These are phyloP conservation scores for Amaranthus tricolor DNA, from an alignment of 179 eudicot species.

Conservation along the genomic window DNA sequence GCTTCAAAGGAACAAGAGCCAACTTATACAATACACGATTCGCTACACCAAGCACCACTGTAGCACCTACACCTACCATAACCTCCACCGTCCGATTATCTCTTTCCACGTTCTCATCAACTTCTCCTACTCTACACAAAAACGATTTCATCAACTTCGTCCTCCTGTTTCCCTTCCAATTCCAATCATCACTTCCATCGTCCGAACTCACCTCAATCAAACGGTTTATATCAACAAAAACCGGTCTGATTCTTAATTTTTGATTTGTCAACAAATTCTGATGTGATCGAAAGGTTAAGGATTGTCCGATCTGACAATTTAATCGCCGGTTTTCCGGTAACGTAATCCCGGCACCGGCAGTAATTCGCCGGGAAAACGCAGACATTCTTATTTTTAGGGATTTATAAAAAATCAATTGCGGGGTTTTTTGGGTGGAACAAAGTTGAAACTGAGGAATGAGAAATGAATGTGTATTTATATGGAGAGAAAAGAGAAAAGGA, in stretches of 20 bases:
- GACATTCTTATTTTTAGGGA: constrained; percentile 16
- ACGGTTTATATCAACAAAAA: not conserved
- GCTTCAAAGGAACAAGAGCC: constrained; percentile 85
- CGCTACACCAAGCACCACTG: constrained; percentile 86
- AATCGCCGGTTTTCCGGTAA: constrained; percentile 2
- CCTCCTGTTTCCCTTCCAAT: not conserved
- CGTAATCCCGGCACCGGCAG: constrained; percentile 31
- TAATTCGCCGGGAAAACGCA: constrained; percentile 28
- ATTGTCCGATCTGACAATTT: not conserved
- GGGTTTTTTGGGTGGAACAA: not conserved
- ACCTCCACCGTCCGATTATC: constrained; percentile 41
- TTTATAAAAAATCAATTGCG: not conserved
- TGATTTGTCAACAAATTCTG: constrained; percentile 22
- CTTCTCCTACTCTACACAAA: constrained; percentile 17
- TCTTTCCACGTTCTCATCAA: constrained; percentile 10
- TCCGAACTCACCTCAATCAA: constrained; percentile 18
- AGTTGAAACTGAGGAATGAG: not conserved
- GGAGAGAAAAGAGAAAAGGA: not conserved
- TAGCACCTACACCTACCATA: constrained; percentile 55
- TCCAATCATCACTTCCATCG: constrained; percentile 3
- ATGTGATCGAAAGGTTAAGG: constrained; percentile 11
- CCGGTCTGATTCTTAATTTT: not conserved
- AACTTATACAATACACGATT: constrained; percentile 87
- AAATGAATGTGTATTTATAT: too few relatives aligned
- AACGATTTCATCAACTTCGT: constrained; percentile 13